Percentiles rank a stretch among this genome's conserved stretches.
These are phyloP conservation scores for Lichenothelia convexa DNA, from an alignment of 495 filamentous ascomycete species.

Conservation along the genomic window DNA sequence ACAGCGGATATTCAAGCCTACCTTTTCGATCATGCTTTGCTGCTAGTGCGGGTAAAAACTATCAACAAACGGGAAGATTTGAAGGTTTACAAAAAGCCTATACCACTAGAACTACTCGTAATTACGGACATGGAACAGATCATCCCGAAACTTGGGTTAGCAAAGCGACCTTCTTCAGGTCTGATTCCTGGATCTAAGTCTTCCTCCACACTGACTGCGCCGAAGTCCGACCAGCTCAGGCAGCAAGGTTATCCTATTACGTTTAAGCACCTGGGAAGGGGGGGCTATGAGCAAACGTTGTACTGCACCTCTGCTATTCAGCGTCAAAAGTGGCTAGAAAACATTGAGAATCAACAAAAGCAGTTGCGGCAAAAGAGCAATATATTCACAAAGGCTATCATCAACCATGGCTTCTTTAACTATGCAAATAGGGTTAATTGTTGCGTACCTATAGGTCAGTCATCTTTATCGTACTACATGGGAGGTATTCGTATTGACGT, in stretches of 20 bases:
- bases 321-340: slow-evolving; percentile 86
- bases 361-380: slow-evolving; percentile 71
- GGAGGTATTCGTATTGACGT: too few relatives aligned
- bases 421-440: slow-evolving; percentile 74
- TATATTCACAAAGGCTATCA: slow-evolving; percentile 77
- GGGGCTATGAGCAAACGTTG: slow-evolving; percentile 83
- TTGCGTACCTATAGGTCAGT: slow-evolving; percentile 68
- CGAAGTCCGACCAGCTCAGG: too few relatives aligned
- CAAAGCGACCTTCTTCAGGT: slow-evolving; percentile 77
- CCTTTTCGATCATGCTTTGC: slow-evolving; percentile 87
- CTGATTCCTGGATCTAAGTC: slow-evolving; percentile 57
- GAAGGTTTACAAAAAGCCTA: slow-evolving; percentile 86
- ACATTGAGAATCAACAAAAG: slow-evolving; percentile 77
- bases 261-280: slow-evolving; percentile 95
- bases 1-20: slow-evolving; percentile 74
- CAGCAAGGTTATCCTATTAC: slow-evolving; percentile 87
- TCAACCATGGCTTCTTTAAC: slow-evolving; percentile 74
- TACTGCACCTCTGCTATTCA: slow-evolving; percentile 65
- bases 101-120: slow-evolving; percentile 80
- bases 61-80: slow-evolving; percentile 88
- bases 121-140: slow-evolving; percentile 96
- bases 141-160: slow-evolving; percentile 58
- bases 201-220: slow-evolving; percentile 11
- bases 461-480: neutral
- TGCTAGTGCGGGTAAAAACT: slow-evolving; percentile 70